Base-by-base conservation (phyloP, 768 basidiomycete species). In the Strobilomyces dryophilus region DNA sequence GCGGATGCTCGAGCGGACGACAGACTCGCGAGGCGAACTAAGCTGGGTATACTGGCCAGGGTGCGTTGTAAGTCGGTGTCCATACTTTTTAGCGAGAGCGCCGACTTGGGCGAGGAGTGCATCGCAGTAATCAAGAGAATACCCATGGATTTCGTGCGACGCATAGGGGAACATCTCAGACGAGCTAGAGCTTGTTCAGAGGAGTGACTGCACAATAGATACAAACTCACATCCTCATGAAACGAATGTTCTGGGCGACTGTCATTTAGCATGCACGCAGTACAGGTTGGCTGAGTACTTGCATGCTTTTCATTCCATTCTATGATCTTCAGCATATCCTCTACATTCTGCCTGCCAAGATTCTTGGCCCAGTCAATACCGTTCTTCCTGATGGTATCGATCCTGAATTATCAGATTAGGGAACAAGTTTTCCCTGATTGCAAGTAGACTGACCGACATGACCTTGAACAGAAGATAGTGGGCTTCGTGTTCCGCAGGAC, bases 91-190 rank as follows among this genome's bases (percentile, higher is more conserved):
- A 12, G 88, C 89, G 21, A 90, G 74, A 7, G 73, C 76, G 2
- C 89, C 91, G 21, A 81, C 84, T 61, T 74, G 62, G 2, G 76
- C 75, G 6, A 85, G 73, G 21, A 80, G 70, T 4, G 72, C 52
- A 6, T 79, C 74, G 7, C 89, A 92, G 54, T 89, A 94, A 8
- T 81, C 79, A 24, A 98, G 77, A 15, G 83, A 79, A 67, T 98
- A 97, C 0, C 92, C 92, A 61, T 92, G 81, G 18, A 75, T 76
- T 17, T 71, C 75, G 59, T 98, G 95, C 1, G 88, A 89, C 0
- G 93, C 92, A 61, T 87, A 97, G 1, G 94, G 93, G 69, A 97
- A 95, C 81, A 97, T 85, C 58, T 93, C 90, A 8, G 91, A 92
- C 0, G 92, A 94, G 5, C 69, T 69, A 41, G 4, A 24, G n/a